Conservation (phyloP, 164 flowering plant genomes). For the Tetrastigma voinierianum region DNA sequence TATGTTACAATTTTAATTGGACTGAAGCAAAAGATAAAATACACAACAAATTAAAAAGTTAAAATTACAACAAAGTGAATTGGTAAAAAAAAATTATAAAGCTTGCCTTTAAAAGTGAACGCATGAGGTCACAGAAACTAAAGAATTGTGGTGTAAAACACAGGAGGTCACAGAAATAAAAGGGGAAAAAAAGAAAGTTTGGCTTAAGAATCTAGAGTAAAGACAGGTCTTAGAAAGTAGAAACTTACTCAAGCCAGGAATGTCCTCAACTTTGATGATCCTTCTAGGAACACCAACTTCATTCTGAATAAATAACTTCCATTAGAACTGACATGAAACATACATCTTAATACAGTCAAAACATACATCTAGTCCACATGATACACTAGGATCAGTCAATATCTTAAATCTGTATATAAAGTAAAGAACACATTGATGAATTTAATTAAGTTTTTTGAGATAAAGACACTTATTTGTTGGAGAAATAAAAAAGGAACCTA, state of each 20-base stretch:
- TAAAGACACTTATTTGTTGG: too few relatives aligned
- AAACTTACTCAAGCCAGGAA: constrained; percentile 90
- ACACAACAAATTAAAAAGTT: too few relatives aligned
- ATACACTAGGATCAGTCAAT: too few relatives aligned
- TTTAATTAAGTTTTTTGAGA: too few relatives aligned
- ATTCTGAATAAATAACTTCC: constrained; percentile 47
- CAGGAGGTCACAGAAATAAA: too few relatives aligned
- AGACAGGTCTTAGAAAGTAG: not conserved
- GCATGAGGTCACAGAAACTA: constrained; percentile 38
- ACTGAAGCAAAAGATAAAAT: too few relatives aligned
- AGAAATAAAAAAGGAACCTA: not conserved
- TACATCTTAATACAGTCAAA: not conserved
- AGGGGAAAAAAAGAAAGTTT: not conserved
- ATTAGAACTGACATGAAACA: constrained; percentile 7
- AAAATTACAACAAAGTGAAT: not conserved
- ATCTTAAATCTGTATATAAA: too few relatives aligned
- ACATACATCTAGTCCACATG: not conserved
- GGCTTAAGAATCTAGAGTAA: not conserved
- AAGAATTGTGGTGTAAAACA: too few relatives aligned
- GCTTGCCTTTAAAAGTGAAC: constrained; percentile 80
- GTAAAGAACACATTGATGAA: too few relatives aligned
- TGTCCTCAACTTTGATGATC: constrained; percentile 77
- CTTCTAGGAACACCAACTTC: constrained; percentile 86
- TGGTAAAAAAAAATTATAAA: not conserved
- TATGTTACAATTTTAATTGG: too few relatives aligned